These are phyloP conservation scores for Diaporthe sp. DNA, from an alignment of 2,329 filamentous ascomycete genomes.

Conservation along the genomic window DNA sequence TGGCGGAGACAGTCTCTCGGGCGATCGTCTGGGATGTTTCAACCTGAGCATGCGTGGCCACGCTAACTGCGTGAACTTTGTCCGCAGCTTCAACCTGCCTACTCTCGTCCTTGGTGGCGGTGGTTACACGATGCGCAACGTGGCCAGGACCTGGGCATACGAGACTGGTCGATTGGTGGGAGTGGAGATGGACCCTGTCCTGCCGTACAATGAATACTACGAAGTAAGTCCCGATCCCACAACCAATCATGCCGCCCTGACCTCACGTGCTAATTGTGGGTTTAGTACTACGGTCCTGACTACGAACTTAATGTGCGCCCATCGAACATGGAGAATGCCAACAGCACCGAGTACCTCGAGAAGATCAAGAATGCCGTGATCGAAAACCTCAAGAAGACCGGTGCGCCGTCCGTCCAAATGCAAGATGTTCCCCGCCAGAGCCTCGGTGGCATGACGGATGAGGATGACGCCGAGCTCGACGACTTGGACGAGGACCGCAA, in stretches of 20 bases:
- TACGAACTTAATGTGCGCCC: constrained; percentile 92
- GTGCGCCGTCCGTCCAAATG: constrained; percentile 92
- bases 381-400: constrained; percentile 89
- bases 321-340: constrained; percentile 92
- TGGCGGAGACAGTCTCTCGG: constrained; percentile 93
- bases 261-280: constrained; percentile 38
- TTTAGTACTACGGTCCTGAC: constrained; percentile 90
- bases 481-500: constrained; percentile 88
- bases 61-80: constrained; percentile 92
- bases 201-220: constrained; percentile 98
- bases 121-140: constrained; percentile 97
- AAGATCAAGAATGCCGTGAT: constrained; percentile 85
- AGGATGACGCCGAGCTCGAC: constrained; percentile 76
- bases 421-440: constrained; percentile 78
- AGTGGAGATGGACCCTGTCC: constrained; percentile 82
- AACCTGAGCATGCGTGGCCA: constrained; percentile 98
- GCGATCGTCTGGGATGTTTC: constrained; percentile 95
- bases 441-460: constrained; percentile 72
- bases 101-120: constrained; percentile 95
- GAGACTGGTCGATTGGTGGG: constrained; percentile 93
- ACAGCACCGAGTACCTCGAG: constrained; percentile 84
- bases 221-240: constrained; percentile 62
- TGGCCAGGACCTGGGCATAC: constrained; percentile 96
- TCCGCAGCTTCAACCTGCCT: constrained; percentile 87
- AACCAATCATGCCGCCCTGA: background rate